Percentiles rank a stretch among this genome's conserved stretches.
Conservation (phyloP, 75 land plant species). For the Adiantum capillusveneris region DNA sequence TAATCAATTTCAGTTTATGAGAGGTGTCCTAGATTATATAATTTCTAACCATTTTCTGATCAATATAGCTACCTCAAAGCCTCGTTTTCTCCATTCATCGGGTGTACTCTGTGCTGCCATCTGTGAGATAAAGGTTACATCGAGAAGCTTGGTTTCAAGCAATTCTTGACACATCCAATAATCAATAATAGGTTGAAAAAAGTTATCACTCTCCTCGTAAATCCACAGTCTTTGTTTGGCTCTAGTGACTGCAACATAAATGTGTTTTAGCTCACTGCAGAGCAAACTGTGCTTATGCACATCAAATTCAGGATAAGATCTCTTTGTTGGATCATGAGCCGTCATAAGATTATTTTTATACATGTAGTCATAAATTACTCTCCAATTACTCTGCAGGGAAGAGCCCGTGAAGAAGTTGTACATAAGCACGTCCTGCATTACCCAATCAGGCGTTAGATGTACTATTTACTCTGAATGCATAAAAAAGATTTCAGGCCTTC, state of each 20-base stretch:
- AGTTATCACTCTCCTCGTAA: conserved; percentile 41
- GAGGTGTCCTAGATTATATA: background rate
- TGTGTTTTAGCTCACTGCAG: conserved; percentile 63
- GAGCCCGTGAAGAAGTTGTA: conserved; percentile 58
- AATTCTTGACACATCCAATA: conserved; percentile 51
- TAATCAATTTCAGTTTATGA: background rate
- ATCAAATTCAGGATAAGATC: conserved; percentile 36
- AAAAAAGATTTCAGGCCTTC: no score
- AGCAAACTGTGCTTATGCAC: conserved; percentile 36
- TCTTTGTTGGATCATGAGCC: background rate
- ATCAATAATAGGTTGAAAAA: conserved; percentile 49
- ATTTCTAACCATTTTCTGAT: background rate
- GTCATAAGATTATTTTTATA: conserved; percentile 24
- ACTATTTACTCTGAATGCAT: no score
- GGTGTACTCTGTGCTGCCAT: conserved; percentile 47
- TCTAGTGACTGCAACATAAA: conserved; percentile 68
- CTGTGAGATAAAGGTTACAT: conserved; percentile 34
- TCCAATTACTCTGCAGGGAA: conserved; percentile 45
- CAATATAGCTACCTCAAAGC: conserved; percentile 35
- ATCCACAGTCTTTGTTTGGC: conserved; percentile 65
- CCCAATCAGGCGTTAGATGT: background rate
- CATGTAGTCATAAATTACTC: conserved; percentile 48
- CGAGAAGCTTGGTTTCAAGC: conserved; percentile 39
- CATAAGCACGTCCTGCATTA: conserved; percentile 58
- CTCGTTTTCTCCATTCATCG: conserved; percentile 57